A percentile compares a stretch with the other conserved stretches of the same genome.
These are phyloP conservation scores for Pistacia atlantica DNA, from an alignment of 345 rosid species.

Conservation along the genomic window DNA sequence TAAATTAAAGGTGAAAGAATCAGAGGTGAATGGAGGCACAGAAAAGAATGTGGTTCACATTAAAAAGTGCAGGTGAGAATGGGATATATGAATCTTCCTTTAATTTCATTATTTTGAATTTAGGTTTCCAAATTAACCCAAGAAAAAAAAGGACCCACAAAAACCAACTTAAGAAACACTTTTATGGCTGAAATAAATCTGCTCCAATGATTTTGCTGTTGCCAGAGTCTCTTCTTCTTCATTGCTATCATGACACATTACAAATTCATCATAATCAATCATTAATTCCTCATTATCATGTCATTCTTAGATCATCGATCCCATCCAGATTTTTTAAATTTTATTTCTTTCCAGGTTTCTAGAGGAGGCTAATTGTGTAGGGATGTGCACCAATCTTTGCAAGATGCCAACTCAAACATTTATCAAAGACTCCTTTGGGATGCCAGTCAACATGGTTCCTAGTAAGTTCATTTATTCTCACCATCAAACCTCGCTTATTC, in stretches of 20 bases:
- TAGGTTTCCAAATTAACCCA: neutral
- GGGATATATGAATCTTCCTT: constrained; percentile 13
- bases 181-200: constrained; percentile 28
- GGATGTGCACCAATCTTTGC: constrained; percentile 92
- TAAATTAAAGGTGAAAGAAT: constrained; percentile 61
- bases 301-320: constrained; percentile 31
- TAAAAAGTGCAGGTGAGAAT: constrained; percentile 80
- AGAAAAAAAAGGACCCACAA: constrained; percentile 30
- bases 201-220: constrained; percentile 47
- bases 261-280: constrained; percentile 12
- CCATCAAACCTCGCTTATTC: too few species aligned
- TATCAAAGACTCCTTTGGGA: constrained; percentile 75
- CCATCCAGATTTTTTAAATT: neutral
- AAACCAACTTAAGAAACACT: constrained; percentile 34
- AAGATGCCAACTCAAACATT: constrained; percentile 79
- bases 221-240: constrained; percentile 22
- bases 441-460: constrained; percentile 91
- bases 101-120: neutral
- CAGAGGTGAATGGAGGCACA: constrained; percentile 68
- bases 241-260: constrained; percentile 29
- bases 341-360: constrained; percentile 56
- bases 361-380: constrained; percentile 81
- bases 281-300: constrained; percentile 23
- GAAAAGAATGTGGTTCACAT: constrained; percentile 86
- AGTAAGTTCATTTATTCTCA: constrained; percentile 46